Percentiles rank a stretch among this genome's conserved stretches.
These are phyloP conservation scores for Yamadazyma spencermartinsiae DNA, from an alignment of 1,139 yeast genomes.

Conservation along the genomic window DNA sequence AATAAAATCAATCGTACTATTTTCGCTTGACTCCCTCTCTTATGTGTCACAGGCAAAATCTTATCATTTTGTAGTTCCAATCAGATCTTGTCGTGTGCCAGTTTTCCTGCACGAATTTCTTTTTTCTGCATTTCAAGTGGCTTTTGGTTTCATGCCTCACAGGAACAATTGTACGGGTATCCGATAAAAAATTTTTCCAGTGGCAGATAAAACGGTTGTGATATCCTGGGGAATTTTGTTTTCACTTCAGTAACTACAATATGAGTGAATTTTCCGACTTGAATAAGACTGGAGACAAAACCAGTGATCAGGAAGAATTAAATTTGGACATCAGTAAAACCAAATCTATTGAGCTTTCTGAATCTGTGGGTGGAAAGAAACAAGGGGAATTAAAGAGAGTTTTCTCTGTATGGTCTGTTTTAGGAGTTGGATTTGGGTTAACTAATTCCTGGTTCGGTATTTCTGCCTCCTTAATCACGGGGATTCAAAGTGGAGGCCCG, in stretches of 20 bases:
- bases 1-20: not conserved
- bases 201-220: not conserved
- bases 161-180: not conserved
- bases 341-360: constrained; percentile 11
- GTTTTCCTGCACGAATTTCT: not conserved
- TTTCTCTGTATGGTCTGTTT: constrained; percentile 52
- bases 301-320: constrained; percentile 3
- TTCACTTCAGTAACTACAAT: not conserved
- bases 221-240: not conserved
- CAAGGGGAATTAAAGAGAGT: constrained; percentile 40
- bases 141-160: not conserved
- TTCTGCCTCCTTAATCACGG: constrained; percentile 61
- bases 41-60: not conserved
- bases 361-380: constrained; percentile 7
- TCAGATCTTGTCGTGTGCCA: not conserved
- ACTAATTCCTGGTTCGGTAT: constrained; percentile 69
- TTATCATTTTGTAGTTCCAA: not conserved
- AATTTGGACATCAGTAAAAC: constrained; percentile 5
- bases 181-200: constrained; percentile 1
- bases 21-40: too few species aligned
- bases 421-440: constrained; percentile 64
- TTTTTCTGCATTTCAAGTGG: too few species aligned
- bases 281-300: not conserved
- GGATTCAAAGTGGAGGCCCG: constrained; percentile 67
- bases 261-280: not conserved